A percentile compares a stretch with the other conserved stretches of the same genome.
Evolutionary conservation across 345 rosid genomes (phyloP).

Genomic region (Anastatica hierochuntica): DNA sequence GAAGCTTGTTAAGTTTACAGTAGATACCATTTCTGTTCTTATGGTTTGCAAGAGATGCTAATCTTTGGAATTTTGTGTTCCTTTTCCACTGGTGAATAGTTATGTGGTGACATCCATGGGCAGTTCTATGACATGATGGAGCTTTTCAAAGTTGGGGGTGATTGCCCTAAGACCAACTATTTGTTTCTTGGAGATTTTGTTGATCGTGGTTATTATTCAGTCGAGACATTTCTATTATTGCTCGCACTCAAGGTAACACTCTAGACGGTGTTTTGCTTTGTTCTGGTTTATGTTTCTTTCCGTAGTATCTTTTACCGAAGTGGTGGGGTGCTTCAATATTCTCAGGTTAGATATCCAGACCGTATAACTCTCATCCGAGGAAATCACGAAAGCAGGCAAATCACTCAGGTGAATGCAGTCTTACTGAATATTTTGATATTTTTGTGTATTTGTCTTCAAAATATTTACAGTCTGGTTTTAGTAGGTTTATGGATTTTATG

Average conservation of each 20-base stretch:
- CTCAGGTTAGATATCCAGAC: background rate
- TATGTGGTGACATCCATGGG: slow-evolving; percentile 93
- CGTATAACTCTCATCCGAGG: slow-evolving; percentile 90
- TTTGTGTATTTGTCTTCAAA: slow-evolving; percentile 3
- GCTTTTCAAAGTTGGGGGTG: slow-evolving; percentile 87
- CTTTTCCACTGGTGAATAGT: slow-evolving; percentile 14
- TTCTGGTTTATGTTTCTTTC: background rate
- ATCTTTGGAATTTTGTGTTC: background rate
- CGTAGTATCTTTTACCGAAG: background rate
- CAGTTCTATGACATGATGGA: slow-evolving; percentile 92
- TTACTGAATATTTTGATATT: background rate
- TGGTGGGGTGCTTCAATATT: background rate
- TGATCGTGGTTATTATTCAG: slow-evolving; percentile 82
- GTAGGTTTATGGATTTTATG: slow-evolving; percentile 89
- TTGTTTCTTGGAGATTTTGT: slow-evolving; percentile 85
- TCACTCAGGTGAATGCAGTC: slow-evolving; percentile 66
- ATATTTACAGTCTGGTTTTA: slow-evolving; percentile 5
- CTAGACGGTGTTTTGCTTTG: background rate
- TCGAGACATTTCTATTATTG: slow-evolving; percentile 49
- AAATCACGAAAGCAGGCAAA: slow-evolving; percentile 96
- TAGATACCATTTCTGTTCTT: background rate
- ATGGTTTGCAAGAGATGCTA: slow-evolving; percentile 4
- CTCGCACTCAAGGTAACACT: background rate
- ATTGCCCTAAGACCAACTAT: slow-evolving; percentile 88
- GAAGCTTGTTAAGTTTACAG: background rate